Evolutionary conservation across 352 stramenopile genomes (phyloP).

Genomic region (Globisporangium barbulae): DNA sequence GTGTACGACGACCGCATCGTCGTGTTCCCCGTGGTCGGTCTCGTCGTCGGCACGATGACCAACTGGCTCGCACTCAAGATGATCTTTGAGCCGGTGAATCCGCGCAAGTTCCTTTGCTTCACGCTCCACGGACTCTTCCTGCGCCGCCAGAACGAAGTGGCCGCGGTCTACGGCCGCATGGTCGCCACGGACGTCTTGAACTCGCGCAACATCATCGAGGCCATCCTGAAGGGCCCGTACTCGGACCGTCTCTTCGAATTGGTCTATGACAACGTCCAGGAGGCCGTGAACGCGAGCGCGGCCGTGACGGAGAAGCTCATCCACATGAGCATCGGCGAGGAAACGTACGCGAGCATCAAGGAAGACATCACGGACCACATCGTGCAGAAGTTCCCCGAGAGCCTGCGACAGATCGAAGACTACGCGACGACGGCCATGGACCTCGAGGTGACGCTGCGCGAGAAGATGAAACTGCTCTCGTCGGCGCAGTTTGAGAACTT

Average conservation of each 20-base stretch:
- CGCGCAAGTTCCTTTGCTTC: constrained; percentile 83
- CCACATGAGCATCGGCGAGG: constrained; percentile 77
- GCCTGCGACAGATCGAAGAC: constrained; percentile 88
- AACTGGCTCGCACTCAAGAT: constrained; percentile 95
- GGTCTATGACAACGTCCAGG: constrained; percentile 86
- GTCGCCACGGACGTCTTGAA: constrained; percentile 85
- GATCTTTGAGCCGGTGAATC: constrained; percentile 91
- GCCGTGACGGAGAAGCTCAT: constrained; percentile 80
- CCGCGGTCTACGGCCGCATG: constrained; percentile 85
- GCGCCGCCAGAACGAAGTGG: constrained; percentile 89
- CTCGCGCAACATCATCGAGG: constrained; percentile 86
- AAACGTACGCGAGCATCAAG: constrained; percentile 86
- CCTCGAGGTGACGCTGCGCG: constrained; percentile 88
- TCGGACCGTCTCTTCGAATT: constrained; percentile 85
- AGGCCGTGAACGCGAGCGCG: constrained; percentile 78
- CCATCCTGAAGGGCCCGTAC: constrained; percentile 86
- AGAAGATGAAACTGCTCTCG: constrained; percentile 90
- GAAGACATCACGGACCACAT: constrained; percentile 88
- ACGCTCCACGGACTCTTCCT: constrained; percentile 95
- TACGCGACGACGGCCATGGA: constrained; percentile 93
- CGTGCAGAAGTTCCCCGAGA: constrained; percentile 83
- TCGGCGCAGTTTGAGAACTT: constrained; percentile 94
- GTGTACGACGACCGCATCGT: constrained; percentile 78
- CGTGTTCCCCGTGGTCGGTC: constrained; percentile 89
- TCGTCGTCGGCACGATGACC: constrained; percentile 96